These are phyloP conservation scores for Bonia amplexicaulis DNA, from an alignment of 176 grass and related monocot species.

Conservation along the genomic window DNA sequence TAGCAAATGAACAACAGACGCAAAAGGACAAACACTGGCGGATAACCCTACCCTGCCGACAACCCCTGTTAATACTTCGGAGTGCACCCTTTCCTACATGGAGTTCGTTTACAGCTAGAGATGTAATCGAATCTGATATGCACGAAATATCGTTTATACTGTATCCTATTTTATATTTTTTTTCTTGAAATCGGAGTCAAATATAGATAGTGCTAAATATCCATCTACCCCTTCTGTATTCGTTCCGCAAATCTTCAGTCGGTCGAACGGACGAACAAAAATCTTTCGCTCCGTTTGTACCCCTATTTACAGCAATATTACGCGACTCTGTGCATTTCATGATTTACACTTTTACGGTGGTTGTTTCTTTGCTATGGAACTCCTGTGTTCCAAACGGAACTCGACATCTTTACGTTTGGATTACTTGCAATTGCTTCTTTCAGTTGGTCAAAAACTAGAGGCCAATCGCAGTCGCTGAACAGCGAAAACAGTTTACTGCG, in stretches of 20 bases:
- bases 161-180: too few species aligned
- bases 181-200: too few species aligned
- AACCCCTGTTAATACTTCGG: neutral
- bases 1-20: neutral
- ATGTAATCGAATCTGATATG: too few species aligned
- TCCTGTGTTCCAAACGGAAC: neutral
- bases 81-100: neutral
- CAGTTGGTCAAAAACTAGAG: neutral
- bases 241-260: too few species aligned
- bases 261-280: too few species aligned
- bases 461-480: neutral
- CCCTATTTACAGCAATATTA: neutral
- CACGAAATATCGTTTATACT: too few species aligned
- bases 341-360: neutral
- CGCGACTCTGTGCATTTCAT: neutral
- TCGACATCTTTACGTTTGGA: neutral
- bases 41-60: conserved; percentile 7
- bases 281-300: too few species aligned
- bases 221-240: too few species aligned
- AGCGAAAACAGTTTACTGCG: neutral
- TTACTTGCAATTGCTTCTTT: neutral
- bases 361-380: neutral
- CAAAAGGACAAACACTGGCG: neutral
- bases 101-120: neutral
- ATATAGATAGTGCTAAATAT: too few species aligned